phyloP scores from a whole-genome alignment of 371 early-diverging fungal species.

The Rhizomucor pusillus region DNA sequence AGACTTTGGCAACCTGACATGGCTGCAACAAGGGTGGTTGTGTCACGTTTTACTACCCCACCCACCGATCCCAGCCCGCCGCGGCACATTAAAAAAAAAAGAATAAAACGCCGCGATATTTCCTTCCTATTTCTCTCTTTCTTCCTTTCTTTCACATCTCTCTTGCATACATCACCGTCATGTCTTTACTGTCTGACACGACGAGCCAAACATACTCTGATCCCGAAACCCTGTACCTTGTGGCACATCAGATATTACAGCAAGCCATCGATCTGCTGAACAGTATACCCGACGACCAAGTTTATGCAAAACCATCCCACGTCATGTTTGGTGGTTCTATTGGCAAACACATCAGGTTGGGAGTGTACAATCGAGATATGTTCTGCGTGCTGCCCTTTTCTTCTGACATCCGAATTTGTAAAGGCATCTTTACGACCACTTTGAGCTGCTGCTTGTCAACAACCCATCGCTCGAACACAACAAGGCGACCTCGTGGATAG shows the following conservation, averaged over 20 bases:
- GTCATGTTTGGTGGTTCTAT: slow-evolving; percentile 64
- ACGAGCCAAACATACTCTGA: not conserved
- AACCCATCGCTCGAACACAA: slow-evolving; percentile 18
- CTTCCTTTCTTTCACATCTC: not conserved
- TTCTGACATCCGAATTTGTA: not conserved
- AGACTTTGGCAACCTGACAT: too few relatives aligned
- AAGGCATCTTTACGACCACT: slow-evolving; percentile 45
- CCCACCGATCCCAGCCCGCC: too few relatives aligned
- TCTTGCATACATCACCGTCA: not conserved
- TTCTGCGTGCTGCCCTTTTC: slow-evolving; percentile 13
- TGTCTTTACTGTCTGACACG: not conserved
- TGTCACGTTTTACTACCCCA: too few relatives aligned
- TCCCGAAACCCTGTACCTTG: slow-evolving; percentile 6
- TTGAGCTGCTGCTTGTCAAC: slow-evolving; percentile 26
- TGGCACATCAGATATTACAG: slow-evolving; percentile 20
- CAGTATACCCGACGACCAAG: slow-evolving; percentile 9
- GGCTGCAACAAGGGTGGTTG: too few relatives aligned
- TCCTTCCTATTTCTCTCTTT: not conserved
- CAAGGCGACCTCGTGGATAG: slow-evolving; percentile 11
- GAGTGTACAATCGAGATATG: slow-evolving; percentile 11
- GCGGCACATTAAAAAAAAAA: too few relatives aligned
- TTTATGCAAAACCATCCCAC: slow-evolving; percentile 44
- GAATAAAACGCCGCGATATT: too few relatives aligned
- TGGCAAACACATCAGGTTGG: slow-evolving; percentile 65
- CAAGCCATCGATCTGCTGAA: slow-evolving; percentile 22